Base-by-base conservation (phyloP, 2,329 filamentous ascomycete species). In the Lecanosticta acicola region DNA sequence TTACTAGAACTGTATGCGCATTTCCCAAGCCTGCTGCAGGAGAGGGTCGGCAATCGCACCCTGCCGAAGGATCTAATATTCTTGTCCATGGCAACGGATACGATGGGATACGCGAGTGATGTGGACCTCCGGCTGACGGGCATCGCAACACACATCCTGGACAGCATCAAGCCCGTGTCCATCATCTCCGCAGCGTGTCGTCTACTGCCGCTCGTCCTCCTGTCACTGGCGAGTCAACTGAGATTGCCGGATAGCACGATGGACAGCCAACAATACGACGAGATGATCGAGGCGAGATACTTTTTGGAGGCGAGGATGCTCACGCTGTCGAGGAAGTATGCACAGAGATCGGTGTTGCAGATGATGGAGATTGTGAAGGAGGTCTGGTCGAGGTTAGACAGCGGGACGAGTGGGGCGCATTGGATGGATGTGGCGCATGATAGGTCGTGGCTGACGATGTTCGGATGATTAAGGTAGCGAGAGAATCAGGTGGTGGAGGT, bases 371-470 rank as follows among this genome's bases (percentile, higher is more conserved):
- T 79, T 9, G 71, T 79, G 26, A 68, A 70, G 45, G 74, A 77
- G 59, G 73, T 75, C 0, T 79, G 76, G 76, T 63, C 65, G 37
- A 64, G 71, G 43, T 68, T 76, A 55, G 76, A 79, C 58, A 65
- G 66, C 1, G 73, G 72, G 0, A 64, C 68, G n/a, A 17, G 32
- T 11, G 66, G 72, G 20, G 66, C 69, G 3, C 78, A 77, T 58
- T 79, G 76, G 76, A 69, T 78, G 54, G 74, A 78, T 56, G 69
- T 79, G 4, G 75, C 77, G 71, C 72, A 76, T 53, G 74, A 78
- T 58, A 76, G 74, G 47, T 71, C 73, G 7, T 78, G 74, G 73
- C 73, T 78, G 59, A 78, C 75, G 11, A 29, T 29, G 71, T 74
- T 77, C 70, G 74, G 71, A 16, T 73, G 43, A 50, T 14, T 8